phyloP scores from a whole-genome alignment of 495 filamentous ascomycete species.

The Penicillium pancosmium region DNA sequence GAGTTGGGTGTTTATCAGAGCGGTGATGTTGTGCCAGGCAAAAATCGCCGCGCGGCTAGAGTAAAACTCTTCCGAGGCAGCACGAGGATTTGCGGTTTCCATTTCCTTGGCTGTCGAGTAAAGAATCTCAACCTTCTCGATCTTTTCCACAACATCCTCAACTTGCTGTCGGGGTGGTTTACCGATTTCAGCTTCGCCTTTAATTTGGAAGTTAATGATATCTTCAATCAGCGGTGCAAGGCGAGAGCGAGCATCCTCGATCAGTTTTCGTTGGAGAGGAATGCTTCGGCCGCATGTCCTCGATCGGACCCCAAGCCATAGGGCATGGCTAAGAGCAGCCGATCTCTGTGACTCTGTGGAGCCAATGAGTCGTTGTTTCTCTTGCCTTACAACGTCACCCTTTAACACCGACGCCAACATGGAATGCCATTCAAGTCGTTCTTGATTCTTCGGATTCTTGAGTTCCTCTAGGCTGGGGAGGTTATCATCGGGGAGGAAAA shows the following conservation, averaged over 20 bases:
- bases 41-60: slow-evolving; percentile 85
- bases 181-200: slow-evolving; percentile 88
- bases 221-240: slow-evolving; percentile 77
- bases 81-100: slow-evolving; percentile 68
- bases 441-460: slow-evolving; percentile 82
- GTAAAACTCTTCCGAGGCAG: slow-evolving; percentile 71
- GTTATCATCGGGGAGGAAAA: slow-evolving; percentile 84
- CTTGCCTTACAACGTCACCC: slow-evolving; percentile 95
- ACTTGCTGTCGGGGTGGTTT: slow-evolving; percentile 86
- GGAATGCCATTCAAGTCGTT: slow-evolving; percentile 94
- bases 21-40: slow-evolving; percentile 97
- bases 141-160: slow-evolving; percentile 81
- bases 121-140: slow-evolving; percentile 81
- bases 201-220: slow-evolving; percentile 89
- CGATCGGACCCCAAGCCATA: slow-evolving; percentile 88
- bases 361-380: slow-evolving; percentile 92
- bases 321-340: slow-evolving; percentile 72
- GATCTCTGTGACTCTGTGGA: slow-evolving; percentile 75
- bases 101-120: slow-evolving; percentile 81
- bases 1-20: slow-evolving; percentile 93
- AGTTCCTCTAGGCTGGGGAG: slow-evolving; percentile 88
- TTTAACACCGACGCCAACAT: slow-evolving; percentile 96
- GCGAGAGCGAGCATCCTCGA: slow-evolving; percentile 74
- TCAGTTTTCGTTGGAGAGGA: slow-evolving; percentile 76
- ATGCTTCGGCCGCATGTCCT: slow-evolving; percentile 80